A percentile compares a stretch with the other conserved stretches of the same genome.
phyloP scores from a whole-genome alignment of 1,284 basidiomycete genomes.

The Melampsora larici-populina region DNA sequence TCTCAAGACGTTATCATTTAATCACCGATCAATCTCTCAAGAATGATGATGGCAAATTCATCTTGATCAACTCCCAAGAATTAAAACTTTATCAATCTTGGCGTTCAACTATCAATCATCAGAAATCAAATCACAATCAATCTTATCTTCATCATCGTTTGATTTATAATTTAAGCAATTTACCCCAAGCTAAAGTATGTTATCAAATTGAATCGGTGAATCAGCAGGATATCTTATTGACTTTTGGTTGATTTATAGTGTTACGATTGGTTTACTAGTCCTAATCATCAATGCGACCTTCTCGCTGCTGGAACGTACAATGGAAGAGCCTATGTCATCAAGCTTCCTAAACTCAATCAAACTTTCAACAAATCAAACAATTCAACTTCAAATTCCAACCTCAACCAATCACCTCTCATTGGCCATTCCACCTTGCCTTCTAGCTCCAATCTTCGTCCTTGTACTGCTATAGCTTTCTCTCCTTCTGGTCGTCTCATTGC shows the following conservation, averaged over 20 bases:
- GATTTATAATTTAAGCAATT: no score
- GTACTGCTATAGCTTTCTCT: conserved; percentile 25
- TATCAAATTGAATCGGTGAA: no score
- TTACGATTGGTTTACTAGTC: conserved; percentile 21
- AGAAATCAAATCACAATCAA: no score
- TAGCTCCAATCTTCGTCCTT: background rate
- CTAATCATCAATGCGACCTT: conserved; percentile 26
- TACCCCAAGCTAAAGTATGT: no score
- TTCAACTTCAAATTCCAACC: background rate
- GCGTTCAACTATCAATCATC: no score
- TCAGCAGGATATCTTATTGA: no score
- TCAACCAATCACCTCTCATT: background rate
- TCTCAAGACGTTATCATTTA: no score
- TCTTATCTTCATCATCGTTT: no score
- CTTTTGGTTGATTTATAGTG: background rate
- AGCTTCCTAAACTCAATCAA: background rate
- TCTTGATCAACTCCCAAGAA: no score
- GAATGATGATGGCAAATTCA: no score
- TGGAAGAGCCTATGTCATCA: conserved; percentile 16
- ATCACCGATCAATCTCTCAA: no score
- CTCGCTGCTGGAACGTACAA: conserved; percentile 17
- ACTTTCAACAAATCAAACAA: background rate
- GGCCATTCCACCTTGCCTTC: conserved; percentile 11
- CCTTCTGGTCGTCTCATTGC: conserved; percentile 34
- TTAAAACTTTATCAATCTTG: no score